Conservation (phyloP, 345 rosid genomes). For the Arabis alpina region DNA sequence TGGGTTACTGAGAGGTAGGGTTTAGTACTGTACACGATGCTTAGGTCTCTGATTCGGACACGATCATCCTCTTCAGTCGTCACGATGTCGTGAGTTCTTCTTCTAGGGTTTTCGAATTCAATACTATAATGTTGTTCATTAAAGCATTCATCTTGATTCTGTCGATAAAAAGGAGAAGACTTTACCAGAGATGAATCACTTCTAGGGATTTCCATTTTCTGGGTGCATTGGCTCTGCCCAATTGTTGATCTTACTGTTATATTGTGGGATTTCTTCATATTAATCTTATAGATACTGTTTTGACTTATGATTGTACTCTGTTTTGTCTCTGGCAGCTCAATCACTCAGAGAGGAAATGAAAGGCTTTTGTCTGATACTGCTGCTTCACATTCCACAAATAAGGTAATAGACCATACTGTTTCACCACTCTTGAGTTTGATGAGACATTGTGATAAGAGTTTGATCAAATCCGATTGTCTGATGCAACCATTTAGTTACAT, state of each 20-base stretch:
- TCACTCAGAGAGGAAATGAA: conserved; percentile 31
- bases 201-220: conserved; percentile 1
- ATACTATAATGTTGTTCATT: neutral
- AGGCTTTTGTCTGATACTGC: conserved; percentile 36
- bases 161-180: neutral
- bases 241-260: neutral
- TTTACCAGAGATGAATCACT: conserved; percentile 15
- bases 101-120: neutral
- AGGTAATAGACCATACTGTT: conserved; percentile 14
- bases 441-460: conserved; percentile 3
- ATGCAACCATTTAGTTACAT: neutral
- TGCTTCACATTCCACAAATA: conserved; percentile 34
- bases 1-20: conserved; percentile 11
- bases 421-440: neutral
- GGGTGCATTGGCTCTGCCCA: neutral
- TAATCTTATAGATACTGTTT: neutral
- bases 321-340: conserved; percentile 36
- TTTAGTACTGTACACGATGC: conserved; percentile 12
- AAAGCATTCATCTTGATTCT: conserved; percentile 24
- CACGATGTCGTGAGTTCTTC: conserved; percentile 43
- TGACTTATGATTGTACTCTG: conserved; percentile 6
- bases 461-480: neutral
- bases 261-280: conserved; percentile 9
- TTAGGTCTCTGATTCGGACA: conserved; percentile 43
- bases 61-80: conserved; percentile 33